Base-by-base conservation (phyloP, 169 alveolate species). In the Plasmodium reichenowi region DNA sequence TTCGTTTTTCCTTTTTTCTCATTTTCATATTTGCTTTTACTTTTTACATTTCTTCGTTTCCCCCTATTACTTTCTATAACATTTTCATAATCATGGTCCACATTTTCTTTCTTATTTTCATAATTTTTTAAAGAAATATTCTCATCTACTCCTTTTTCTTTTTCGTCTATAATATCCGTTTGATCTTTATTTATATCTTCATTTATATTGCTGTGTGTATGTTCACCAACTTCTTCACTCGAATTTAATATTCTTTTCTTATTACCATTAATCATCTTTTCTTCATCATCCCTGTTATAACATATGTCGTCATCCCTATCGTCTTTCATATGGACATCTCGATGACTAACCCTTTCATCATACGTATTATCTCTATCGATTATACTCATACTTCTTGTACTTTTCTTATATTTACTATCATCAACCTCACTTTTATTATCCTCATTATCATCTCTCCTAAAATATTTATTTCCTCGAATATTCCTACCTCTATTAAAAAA, bases 301-400 rank as follows among this genome's bases (percentile, higher is more conserved):
- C 29, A 17, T 15, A 8, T n/a, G 9, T 56, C 29, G 2, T 56
- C 64, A 8, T 22, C 10, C 1, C 64, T 56, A 6, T 56, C 10
- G 3, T 8, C 29, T 4, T 45, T 72, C 5, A 48, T 66, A 24
- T 20, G 15, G 9, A 8, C 54, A 24, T 9, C 58, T 29, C 58
- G 47, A 24, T 43, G 8, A 22, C 32, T 72, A 12, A 45, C 86
- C 9, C 56, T 24, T 72, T 67, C 48, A 8, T 59, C 83, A 17
- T 56, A 15, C 5, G 68, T 72, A 17, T 26, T 5, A 2, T 72
- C 45, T 13, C 71, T 62, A 22, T 43, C 20, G 9, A 22, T 22
- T 0, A 17, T 22, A 56, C 64, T 56, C 62, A 24, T 13, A 9
- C 12, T 15, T 52, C 62, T 52, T 52, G 22, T 0, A n/a, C 32